Conservation (phyloP, 352 stramenopile species). For the Phytophthora litchii region DNA sequence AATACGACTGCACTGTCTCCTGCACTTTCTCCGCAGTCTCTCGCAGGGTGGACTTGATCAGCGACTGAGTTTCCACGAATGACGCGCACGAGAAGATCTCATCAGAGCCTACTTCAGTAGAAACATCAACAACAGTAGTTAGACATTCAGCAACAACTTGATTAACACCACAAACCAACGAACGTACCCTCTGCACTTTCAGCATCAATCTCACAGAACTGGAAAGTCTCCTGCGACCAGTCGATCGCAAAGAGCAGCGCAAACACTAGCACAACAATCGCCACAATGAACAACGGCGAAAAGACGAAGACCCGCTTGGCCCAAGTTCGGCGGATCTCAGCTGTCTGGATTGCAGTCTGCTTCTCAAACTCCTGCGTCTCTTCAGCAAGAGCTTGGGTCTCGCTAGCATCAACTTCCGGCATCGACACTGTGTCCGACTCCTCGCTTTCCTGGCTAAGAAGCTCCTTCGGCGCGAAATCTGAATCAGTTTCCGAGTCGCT, state of each 20-base stretch:
- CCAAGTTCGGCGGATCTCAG: slow-evolving; percentile 30
- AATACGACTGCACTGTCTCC: slow-evolving; percentile 38
- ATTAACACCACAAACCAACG: slow-evolving; percentile 1
- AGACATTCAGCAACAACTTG: slow-evolving; percentile 1
- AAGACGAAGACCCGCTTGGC: slow-evolving; percentile 38
- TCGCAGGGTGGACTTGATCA: slow-evolving; percentile 42
- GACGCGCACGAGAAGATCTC: slow-evolving; percentile 44
- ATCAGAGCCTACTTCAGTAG: slow-evolving; percentile 31
- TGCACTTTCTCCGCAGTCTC: slow-evolving; percentile 33
- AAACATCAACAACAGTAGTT: slow-evolving; percentile 5
- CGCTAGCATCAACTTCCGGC: slow-evolving; percentile 52
- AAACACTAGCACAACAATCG: slow-evolving; percentile 47
- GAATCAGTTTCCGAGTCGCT: slow-evolving; percentile 69
- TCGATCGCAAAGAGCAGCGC: slow-evolving; percentile 58
- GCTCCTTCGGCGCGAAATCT: slow-evolving; percentile 53
- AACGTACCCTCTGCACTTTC: slow-evolving; percentile 44
- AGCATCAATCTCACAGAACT: slow-evolving; percentile 50
- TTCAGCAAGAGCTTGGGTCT: slow-evolving; percentile 47
- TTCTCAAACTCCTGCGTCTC: slow-evolving; percentile 48
- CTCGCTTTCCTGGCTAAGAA: slow-evolving; percentile 39
- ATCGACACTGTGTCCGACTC: slow-evolving; percentile 49
- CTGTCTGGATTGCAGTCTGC: slow-evolving; percentile 24
- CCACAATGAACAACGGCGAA: slow-evolving; percentile 40
- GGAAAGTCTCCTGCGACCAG: slow-evolving; percentile 52
- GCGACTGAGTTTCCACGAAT: slow-evolving; percentile 45